Percentiles rank a stretch among this genome's conserved stretches.
phyloP scores from a whole-genome alignment of 352 stramenopile species.

The Globisporangium canariense region DNA sequence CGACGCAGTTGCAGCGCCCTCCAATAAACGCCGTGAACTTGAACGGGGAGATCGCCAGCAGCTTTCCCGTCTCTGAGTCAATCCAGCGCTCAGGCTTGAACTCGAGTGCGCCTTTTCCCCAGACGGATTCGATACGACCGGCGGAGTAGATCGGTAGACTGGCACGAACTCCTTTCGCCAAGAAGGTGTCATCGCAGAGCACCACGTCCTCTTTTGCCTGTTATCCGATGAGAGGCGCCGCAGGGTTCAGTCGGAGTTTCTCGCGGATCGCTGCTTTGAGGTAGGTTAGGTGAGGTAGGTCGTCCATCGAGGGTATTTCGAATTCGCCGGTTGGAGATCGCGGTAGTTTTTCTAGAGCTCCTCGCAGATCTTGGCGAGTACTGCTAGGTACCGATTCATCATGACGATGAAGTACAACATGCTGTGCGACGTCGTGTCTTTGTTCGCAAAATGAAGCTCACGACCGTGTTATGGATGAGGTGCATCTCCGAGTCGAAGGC shows the following conservation, averaged over 20 bases:
- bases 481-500: slow-evolving; percentile 4
- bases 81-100: slow-evolving; percentile 71
- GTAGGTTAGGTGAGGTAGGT: slow-evolving; percentile 53
- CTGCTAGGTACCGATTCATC: slow-evolving; percentile 62
- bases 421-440: slow-evolving; percentile 67
- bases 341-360: slow-evolving; percentile 41
- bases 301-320: slow-evolving; percentile 31
- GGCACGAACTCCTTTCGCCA: slow-evolving; percentile 46
- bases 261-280: slow-evolving; percentile 62
- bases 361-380: slow-evolving; percentile 35
- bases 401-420: slow-evolving; percentile 77
- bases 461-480: slow-evolving; percentile 52
- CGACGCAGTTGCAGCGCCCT: background rate
- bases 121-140: slow-evolving; percentile 36
- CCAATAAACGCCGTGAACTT: background rate
- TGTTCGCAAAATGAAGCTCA: slow-evolving; percentile 79
- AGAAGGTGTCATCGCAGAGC: slow-evolving; percentile 51
- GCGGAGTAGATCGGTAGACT: slow-evolving; percentile 32
- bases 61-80: slow-evolving; percentile 31
- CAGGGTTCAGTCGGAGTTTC: slow-evolving; percentile 57
- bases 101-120: slow-evolving; percentile 46
- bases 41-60: background rate
- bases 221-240: slow-evolving; percentile 25
- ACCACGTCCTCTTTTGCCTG: slow-evolving; percentile 38
- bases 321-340: slow-evolving; percentile 21